Evolutionary conservation across 805 yeast genomes (phyloP), one percentile per base, ranked within the genome.

Genomic region (Wickerhamiella shivajii): DNA sequence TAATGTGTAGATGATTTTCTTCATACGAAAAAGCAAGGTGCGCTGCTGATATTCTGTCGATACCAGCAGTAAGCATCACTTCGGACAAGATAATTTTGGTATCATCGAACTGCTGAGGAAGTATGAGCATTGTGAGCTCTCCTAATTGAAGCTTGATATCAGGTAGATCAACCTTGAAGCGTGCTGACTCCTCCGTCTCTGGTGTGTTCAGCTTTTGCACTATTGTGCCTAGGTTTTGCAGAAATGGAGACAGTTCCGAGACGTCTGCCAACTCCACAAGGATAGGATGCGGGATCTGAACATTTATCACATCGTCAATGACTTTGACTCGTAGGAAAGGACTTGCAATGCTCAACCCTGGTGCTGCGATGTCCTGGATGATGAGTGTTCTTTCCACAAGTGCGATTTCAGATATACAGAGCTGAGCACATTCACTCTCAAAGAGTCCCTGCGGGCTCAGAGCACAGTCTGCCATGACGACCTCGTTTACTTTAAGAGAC

Each of bases 31-130:
- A n/a, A n/a, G n/a, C n/a, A n/a, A n/a, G n/a, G n/a, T n/a, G n/a
- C n/a, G n/a, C n/a, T n/a, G n/a, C n/a, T n/a, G n/a, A n/a, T 4
- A 46, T 18, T 27, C 46, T 39, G 15, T 45, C 42, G 10, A 38
- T 42, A 2, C 37, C 43, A 1, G 41, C 41, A 8, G 41, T 36
- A 5, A 44, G 9, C 1, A 38, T 7, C 3, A 42, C 12, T 18
- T 46, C 51, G 6, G 37, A 20, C 3, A 46, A 11, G 3, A 12
- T 10, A 6, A 44, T 13, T 1, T 31, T 34, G 5, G 19, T 20
- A 6, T 41, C 30, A 1, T 35, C 24, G 6, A 39, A 18, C 6
- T 30, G 18, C 5, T 38, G 39, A 2, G 50, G 44, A 23, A 47
- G 35, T 1, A 44, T 13, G 9, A 39, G 33, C 9, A 44, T 13